These are phyloP conservation scores for Zygoascus bituminiphila DNA, from an alignment of 805 yeast genomes.

Conservation along the genomic window DNA sequence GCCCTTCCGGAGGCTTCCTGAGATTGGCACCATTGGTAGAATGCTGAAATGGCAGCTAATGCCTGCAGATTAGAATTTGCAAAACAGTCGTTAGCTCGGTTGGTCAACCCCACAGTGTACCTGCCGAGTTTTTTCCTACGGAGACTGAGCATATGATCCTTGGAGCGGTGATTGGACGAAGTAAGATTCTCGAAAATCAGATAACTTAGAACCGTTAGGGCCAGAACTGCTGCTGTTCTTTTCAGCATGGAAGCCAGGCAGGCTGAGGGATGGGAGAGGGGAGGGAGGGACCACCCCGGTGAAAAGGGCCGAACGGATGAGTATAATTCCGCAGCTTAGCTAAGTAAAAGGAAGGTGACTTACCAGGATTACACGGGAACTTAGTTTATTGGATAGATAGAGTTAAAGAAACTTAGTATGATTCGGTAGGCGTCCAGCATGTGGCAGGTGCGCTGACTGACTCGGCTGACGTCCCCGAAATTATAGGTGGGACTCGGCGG, in stretches of 20 bases:
- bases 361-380: too few species aligned
- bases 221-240: not conserved
- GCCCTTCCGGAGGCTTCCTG: not conserved
- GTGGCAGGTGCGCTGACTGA: too few species aligned
- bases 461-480: too few species aligned
- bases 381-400: too few species aligned
- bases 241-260: not conserved
- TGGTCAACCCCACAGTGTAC: conserved; percentile 73
- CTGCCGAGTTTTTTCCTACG: conserved; percentile 28
- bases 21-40: conserved; percentile 19
- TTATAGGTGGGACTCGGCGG: too few species aligned
- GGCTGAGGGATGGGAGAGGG: not conserved
- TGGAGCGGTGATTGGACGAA: not conserved
- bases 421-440: too few species aligned
- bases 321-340: too few species aligned
- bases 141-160: conserved; percentile 2
- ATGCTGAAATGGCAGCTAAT: conserved; percentile 22
- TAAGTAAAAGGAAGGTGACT: too few species aligned
- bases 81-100: conserved; percentile 82
- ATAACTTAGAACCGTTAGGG: not conserved
- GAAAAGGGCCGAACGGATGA: too few species aligned
- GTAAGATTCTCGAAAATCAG: not conserved
- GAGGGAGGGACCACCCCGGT: not conserved
- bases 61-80: conserved; percentile 84
- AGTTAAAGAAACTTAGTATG: too few species aligned